Evolutionary conservation across 129 eudicot genomes (phyloP).

Genomic region (Pulicaria dysenterica): DNA sequence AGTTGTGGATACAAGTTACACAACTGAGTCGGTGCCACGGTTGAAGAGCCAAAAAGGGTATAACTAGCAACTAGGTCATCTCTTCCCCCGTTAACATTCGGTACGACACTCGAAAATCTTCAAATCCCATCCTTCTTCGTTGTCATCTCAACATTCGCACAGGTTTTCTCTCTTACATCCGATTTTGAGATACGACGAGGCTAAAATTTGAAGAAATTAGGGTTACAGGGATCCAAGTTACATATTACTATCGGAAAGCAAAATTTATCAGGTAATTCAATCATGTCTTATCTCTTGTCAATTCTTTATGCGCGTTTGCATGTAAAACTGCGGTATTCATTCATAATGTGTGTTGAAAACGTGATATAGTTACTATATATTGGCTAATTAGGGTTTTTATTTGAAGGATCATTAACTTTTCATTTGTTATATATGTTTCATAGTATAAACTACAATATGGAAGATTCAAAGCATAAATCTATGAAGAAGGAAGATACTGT

Average conservation of each 20-base stretch:
- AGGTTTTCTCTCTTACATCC: neutral
- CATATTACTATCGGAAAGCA: neutral
- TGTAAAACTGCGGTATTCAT: neutral
- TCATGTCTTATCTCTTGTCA: neutral
- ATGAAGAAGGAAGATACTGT: constrained; percentile 44
- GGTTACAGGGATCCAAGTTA: constrained; percentile 23
- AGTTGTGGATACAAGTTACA: neutral
- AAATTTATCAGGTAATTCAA: constrained; percentile 26
- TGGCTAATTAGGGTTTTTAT: constrained; percentile 30
- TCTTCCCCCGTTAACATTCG: constrained; percentile 19
- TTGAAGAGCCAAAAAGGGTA: neutral
- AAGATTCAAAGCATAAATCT: constrained; percentile 46
- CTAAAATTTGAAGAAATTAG: constrained; percentile 13
- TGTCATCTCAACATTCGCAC: constrained; percentile 7
- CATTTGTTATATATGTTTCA: constrained; percentile 1
- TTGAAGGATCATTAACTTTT: neutral
- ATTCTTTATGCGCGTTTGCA: neutral
- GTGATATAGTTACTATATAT: neutral
- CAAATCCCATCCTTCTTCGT: constrained; percentile 1
- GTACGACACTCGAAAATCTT: constrained; percentile 8
- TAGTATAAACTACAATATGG: constrained; percentile 27
- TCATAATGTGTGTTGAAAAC: constrained; percentile 19
- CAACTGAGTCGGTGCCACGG: neutral
- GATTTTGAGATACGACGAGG: constrained; percentile 11
- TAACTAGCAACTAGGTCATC: constrained; percentile 22